Evolutionary conservation across 2,329 filamentous ascomycete genomes (phyloP).

Genomic region (Diatrype stigma): DNA sequence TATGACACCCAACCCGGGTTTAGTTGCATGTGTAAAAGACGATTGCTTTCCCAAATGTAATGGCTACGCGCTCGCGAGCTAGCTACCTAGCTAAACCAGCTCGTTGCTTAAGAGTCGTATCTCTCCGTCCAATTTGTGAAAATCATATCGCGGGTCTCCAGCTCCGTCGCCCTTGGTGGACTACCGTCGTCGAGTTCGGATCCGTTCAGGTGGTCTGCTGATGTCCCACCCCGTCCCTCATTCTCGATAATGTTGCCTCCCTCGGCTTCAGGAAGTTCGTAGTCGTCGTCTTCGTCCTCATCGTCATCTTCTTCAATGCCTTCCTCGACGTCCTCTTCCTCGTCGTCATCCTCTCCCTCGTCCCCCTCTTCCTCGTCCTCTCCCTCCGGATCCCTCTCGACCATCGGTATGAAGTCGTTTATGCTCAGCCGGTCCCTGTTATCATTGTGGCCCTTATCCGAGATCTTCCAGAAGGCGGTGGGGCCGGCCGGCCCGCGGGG

Average conservation of each 20-base stretch:
- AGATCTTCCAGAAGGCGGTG: conserved; percentile 74
- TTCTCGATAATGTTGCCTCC: no score
- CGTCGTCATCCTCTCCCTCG: conserved; percentile 6
- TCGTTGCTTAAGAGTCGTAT: not conserved
- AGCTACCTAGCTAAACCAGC: no score
- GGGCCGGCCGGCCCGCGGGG: conserved; percentile 67
- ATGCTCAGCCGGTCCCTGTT: conserved; percentile 27
- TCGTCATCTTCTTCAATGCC: conserved; percentile 6
- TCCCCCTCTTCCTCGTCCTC: conserved; percentile 24
- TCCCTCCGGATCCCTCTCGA: conserved; percentile 14
- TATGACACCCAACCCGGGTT: no score
- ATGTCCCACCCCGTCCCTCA: no score
- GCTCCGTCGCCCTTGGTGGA: not conserved
- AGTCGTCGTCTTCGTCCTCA: conserved; percentile 26
- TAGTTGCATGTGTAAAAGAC: no score
- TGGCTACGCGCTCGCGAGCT: no score
- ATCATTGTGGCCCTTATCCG: conserved; percentile 38
- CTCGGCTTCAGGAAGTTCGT: conserved; percentile 17
- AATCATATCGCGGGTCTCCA: not conserved
- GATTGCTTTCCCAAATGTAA: no score
- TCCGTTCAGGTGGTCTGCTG: no score
- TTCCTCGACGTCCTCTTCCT: no score
- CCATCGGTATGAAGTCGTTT: conserved; percentile 19
- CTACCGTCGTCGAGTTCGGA: conserved; percentile 18
- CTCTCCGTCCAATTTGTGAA: not conserved